Evolutionary conservation across 176 grass and related monocot genomes (phyloP).

Genomic region (Oryza meyeriana): DNA sequence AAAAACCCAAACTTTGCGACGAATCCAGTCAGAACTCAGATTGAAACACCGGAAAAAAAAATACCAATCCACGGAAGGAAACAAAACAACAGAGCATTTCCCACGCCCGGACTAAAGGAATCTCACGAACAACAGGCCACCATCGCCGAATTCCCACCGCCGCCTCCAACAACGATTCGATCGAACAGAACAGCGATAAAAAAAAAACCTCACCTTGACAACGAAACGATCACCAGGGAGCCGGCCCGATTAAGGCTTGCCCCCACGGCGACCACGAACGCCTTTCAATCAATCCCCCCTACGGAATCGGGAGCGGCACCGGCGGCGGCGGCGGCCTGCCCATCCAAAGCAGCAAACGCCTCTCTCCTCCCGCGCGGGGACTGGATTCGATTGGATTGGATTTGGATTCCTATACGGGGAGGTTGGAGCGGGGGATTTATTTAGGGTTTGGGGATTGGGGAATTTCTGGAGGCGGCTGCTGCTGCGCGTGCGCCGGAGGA

Average conservation of each 20-base stretch:
- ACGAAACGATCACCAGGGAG: neutral
- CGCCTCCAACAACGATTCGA: neutral
- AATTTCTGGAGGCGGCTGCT: slow-evolving; percentile 35
- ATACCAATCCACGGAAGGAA: neutral
- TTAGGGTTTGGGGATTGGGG: slow-evolving; percentile 47
- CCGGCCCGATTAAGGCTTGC: neutral
- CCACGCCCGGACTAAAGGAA: neutral
- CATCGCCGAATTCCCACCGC: neutral
- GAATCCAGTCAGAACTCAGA: neutral
- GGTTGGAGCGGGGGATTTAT: slow-evolving; percentile 31
- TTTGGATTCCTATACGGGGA: neutral
- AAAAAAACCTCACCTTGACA: slow-evolving; percentile 29
- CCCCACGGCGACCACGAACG: no score
- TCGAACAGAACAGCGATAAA: neutral
- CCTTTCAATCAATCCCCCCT: neutral
- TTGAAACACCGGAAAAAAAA: neutral
- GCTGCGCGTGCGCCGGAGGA: neutral
- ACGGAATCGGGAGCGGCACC: neutral
- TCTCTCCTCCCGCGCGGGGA: neutral
- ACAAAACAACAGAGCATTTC: neutral
- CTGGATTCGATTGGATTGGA: neutral
- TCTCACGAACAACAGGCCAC: neutral
- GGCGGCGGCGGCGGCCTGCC: neutral
- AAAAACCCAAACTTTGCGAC: neutral
- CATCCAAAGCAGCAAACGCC: neutral